Percentiles rank a stretch among this genome's conserved stretches.
Evolutionary conservation across 495 filamentous ascomycete species (phyloP).

Genomic region (Cetradonia linearis): DNA sequence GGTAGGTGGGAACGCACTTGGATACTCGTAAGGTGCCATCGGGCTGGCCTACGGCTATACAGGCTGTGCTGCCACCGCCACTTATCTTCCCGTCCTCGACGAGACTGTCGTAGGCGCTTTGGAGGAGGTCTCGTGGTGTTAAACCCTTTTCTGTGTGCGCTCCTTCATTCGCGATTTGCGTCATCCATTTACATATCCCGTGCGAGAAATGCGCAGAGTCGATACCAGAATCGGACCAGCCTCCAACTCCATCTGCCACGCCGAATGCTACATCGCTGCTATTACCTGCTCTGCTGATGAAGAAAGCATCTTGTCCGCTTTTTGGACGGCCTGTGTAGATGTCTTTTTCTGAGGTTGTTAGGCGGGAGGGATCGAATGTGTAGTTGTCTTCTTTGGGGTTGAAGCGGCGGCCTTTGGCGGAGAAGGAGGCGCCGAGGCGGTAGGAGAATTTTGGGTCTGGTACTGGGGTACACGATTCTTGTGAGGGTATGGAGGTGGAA

Average conservation of each 20-base stretch:
- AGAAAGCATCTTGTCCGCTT: constrained; percentile 93
- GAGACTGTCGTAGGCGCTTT: constrained; percentile 71
- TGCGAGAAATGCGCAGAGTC: constrained; percentile 95
- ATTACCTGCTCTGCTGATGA: constrained; percentile 58
- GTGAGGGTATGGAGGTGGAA: constrained; percentile 1
- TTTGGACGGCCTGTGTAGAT: constrained; percentile 39
- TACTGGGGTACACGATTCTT: constrained; percentile 17
- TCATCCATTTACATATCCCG: constrained; percentile 88
- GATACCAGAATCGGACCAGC: constrained; percentile 82
- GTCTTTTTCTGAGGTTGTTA: constrained; percentile 27
- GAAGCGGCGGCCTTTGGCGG: constrained; percentile 68
- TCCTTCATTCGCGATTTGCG: constrained; percentile 48
- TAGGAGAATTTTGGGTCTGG: constrained; percentile 35
- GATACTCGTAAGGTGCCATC: constrained; percentile 74
- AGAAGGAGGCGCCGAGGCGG: constrained; percentile 47
- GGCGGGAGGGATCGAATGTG: constrained; percentile 57
- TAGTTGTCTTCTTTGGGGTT: constrained; percentile 60
- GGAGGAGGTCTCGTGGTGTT: constrained; percentile 61
- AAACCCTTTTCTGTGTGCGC: constrained; percentile 38
- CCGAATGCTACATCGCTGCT: constrained; percentile 60
- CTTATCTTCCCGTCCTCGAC: constrained; percentile 58
- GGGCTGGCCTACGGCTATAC: constrained; percentile 59
- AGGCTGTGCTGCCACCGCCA: constrained; percentile 85
- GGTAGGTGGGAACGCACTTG: constrained; percentile 43
- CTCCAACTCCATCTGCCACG: constrained; percentile 89